Conservation (phyloP, 306 rosid genomes). For the Neltuma alba region DNA sequence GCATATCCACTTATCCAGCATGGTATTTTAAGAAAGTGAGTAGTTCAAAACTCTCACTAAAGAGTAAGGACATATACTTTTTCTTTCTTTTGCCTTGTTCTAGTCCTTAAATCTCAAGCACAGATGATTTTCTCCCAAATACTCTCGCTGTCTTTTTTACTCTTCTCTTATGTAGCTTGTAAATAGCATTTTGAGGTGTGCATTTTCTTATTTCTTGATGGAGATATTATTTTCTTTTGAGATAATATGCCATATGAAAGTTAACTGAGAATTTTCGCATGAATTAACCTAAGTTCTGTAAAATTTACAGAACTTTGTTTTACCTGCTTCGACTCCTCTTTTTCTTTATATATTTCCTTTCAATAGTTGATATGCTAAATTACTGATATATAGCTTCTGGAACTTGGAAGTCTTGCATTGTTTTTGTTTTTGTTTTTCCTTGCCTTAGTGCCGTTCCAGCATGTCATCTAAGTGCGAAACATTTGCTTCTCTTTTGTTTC, state of each 20-base stretch:
- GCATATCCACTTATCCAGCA: not conserved
- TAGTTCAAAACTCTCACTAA: not conserved
- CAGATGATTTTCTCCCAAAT: not conserved
- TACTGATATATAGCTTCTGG: not conserved
- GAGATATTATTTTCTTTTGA: not conserved
- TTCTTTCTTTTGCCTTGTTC: too few relatives aligned
- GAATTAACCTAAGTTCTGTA: not conserved
- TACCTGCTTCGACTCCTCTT: too few relatives aligned
- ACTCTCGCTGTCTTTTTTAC: not conserved
- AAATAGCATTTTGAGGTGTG: not conserved
- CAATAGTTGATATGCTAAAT: not conserved
- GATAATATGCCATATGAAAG: not conserved
- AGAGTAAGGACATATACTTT: not conserved
- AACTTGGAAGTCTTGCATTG: not conserved
- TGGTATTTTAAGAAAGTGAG: not conserved
- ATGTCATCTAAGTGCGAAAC: not conserved
- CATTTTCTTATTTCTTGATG: not conserved
- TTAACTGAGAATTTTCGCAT: slow-evolving; percentile 10
- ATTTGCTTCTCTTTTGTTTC: slow-evolving; percentile 1
- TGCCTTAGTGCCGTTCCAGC: not conserved
- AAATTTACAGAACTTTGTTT: not conserved
- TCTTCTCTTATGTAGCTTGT: not conserved
- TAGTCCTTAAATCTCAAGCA: not conserved
- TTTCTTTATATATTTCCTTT: too few relatives aligned
- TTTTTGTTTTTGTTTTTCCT: not conserved